Evolutionary conservation across 1,284 basidiomycete genomes (phyloP).

Genomic region (Thecaphora thlaspeos): DNA sequence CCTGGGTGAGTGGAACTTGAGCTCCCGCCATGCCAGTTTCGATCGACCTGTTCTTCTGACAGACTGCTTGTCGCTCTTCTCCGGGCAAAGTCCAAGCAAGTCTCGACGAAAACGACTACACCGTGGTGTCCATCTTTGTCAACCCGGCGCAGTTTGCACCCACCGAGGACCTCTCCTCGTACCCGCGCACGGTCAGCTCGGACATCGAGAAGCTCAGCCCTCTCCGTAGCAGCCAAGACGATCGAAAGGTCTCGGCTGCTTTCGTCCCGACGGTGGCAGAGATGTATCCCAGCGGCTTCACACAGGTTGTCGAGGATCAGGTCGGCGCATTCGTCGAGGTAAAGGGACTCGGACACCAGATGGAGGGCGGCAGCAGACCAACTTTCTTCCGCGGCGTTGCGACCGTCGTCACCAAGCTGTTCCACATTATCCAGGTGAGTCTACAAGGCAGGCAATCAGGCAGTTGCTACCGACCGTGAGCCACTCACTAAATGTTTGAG

Average conservation of each 20-base stretch:
- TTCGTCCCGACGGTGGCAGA: slow-evolving; percentile 49
- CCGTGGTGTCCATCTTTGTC: slow-evolving; percentile 92
- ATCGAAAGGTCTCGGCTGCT: slow-evolving; percentile 21
- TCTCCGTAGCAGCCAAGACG: slow-evolving; percentile 1
- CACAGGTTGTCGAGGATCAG: slow-evolving; percentile 73
- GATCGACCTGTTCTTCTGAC: slow-evolving; percentile 6
- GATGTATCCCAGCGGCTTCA: slow-evolving; percentile 80
- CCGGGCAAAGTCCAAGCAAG: slow-evolving; percentile 63
- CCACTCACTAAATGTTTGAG: too few relatives aligned
- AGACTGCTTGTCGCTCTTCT: neutral
- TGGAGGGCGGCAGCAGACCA: slow-evolving; percentile 81
- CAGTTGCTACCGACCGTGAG: too few relatives aligned
- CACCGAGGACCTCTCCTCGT: slow-evolving; percentile 85
- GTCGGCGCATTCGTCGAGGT: slow-evolving; percentile 88
- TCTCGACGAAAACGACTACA: slow-evolving; percentile 75
- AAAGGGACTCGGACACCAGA: slow-evolving; percentile 75
- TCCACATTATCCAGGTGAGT: slow-evolving; percentile 80
- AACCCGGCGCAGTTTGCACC: slow-evolving; percentile 98
- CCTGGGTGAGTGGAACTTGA: slow-evolving; percentile 69
- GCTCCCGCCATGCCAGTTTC: too few relatives aligned
- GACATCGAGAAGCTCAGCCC: slow-evolving; percentile 45
- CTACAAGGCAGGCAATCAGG: too few relatives aligned
- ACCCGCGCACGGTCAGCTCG: slow-evolving; percentile 71
- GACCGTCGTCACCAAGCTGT: slow-evolving; percentile 90
- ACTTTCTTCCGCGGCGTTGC: slow-evolving; percentile 94